Conservation (phyloP, 1,139 yeast genomes). For the Pichia sp. region DNA sequence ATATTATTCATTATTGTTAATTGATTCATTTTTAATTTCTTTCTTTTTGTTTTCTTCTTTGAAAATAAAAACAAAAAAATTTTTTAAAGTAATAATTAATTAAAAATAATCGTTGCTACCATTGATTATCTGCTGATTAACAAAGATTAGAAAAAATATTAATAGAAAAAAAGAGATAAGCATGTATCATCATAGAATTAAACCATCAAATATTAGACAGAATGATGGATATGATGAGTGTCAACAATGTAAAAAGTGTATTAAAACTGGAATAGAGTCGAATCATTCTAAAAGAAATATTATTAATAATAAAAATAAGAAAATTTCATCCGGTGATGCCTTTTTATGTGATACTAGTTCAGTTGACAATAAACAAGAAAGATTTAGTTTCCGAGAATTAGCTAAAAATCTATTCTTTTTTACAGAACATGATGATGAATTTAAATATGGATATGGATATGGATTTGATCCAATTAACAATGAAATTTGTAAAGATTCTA, state of each 20-base stretch:
- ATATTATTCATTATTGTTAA: too few relatives aligned
- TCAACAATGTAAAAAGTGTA: not conserved
- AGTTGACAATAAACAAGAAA: constrained; percentile 16
- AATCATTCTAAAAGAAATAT: not conserved
- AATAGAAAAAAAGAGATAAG: not conserved
- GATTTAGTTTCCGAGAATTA: constrained; percentile 22
- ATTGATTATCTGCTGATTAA: too few relatives aligned
- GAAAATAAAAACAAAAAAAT: not conserved
- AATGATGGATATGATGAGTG: not conserved
- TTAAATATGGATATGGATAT: not conserved
- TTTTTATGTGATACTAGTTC: not conserved
- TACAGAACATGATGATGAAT: constrained; percentile 1
- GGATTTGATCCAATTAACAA: not conserved
- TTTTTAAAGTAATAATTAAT: constrained; percentile 1
- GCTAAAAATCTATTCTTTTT: constrained; percentile 22
- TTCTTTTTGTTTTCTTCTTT: too few relatives aligned
- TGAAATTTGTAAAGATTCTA: not conserved
- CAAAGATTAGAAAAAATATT: not conserved
- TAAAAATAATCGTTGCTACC: not conserved
- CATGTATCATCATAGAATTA: not conserved
- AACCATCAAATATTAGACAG: not conserved
- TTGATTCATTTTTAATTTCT: too few relatives aligned
- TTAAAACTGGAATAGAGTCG: not conserved
- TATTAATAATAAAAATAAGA: not conserved
- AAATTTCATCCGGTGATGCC: not conserved